Evolutionary conservation across 2,329 filamentous ascomycete genomes (phyloP), one percentile per base, ranked within the genome.

Genomic region (Moelleriella libera): DNA sequence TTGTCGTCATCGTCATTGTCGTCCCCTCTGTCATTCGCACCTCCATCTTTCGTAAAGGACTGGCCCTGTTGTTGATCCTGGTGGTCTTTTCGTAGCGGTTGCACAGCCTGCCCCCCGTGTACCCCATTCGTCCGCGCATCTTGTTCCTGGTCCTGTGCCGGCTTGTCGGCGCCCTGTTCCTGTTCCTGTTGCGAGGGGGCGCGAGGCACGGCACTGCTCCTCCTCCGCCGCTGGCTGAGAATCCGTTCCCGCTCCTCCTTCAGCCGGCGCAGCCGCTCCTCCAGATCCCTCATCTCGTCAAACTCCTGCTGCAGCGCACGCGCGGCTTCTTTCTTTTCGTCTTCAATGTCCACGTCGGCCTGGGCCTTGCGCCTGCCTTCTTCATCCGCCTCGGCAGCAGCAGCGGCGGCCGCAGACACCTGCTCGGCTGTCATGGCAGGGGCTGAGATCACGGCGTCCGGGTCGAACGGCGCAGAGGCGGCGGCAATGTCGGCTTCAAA

Each of bases 401-500:
- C 32, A 3, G 32, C 32, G 32, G 32, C 32, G 3, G 32, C 21
- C 2, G 21, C 21, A 21, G 21, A 21, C 21, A 21, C 21, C 55
- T 87, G 76, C 5, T 77, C 76, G 0, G 78, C 74, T 2, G 78
- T 77, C 59, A 88, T 68, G 3, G 82, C 82, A 0, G 82, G 79
- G 0, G 83, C 83, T 2, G 75, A 80, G 52, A 88, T 86, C 3
- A 80, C 76, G 6, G 77, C 80, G 49, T 75, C 71, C 41, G 63
- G 58, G 28, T 60, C 56, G 51, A 63, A 63, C 2, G 65, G 56
- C 2, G 58, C 58, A 30, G 61, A 55, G 29, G 68, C 59, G 31
- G 68, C 65, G 14, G 80, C 83, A 48, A 94, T 80, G 47, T 94
- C 86, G 3, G 85, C 84, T 60, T 95, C 83, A 59, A 94, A 94